phyloP scores from a whole-genome alignment of 495 filamentous ascomycete genomes.

The Aspergillus cristatus region DNA sequence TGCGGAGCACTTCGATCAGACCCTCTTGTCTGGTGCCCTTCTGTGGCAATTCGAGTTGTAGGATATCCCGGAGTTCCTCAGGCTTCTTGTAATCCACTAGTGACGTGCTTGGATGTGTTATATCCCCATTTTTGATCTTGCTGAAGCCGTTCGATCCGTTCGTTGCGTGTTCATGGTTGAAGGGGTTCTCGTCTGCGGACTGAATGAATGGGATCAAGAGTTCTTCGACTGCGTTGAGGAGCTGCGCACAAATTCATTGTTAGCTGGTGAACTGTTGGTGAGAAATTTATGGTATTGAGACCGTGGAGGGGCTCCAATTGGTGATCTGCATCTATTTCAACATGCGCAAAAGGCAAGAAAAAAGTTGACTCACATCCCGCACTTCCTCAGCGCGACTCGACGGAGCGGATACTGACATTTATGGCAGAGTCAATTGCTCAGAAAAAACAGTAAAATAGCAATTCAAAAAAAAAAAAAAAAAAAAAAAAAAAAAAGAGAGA shows the following conservation, averaged over 20 bases:
- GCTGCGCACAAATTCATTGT: conserved; percentile 31
- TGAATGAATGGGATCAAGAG: conserved; percentile 73
- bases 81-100: conserved; percentile 66
- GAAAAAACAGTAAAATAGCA: background rate
- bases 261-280: no score
- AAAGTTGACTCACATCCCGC: conserved; percentile 27
- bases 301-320: no score
- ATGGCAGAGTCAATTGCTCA: background rate
- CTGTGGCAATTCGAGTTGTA: conserved; percentile 57
- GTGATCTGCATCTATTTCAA: no score
- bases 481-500: no score
- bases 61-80: conserved; percentile 53
- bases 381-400: conserved; percentile 35
- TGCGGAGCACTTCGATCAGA: conserved; percentile 52
- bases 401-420: conserved; percentile 18
- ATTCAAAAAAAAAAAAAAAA: background rate
- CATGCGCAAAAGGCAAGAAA: background rate
- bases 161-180: conserved; percentile 36
- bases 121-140: conserved; percentile 27
- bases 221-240: conserved; percentile 62
- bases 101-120: conserved; percentile 41
- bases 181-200: conserved; percentile 56
- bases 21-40: conserved; percentile 62
- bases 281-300: no score
- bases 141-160: conserved; percentile 27